Evolutionary conservation across 148 eudicot species (phyloP).

Genomic region (Amaranthus palmeri): DNA sequence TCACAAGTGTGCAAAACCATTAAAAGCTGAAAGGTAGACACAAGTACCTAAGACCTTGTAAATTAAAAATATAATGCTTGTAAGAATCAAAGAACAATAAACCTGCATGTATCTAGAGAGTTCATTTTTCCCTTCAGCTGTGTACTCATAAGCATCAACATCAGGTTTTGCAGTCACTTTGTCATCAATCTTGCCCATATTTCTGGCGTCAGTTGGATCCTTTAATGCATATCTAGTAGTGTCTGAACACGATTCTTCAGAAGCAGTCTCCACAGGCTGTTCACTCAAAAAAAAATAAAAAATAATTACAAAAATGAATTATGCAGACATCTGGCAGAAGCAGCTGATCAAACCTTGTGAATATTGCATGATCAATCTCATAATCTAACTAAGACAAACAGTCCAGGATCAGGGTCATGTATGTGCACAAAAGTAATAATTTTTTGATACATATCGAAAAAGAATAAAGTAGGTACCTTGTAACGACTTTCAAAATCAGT

Average conservation of each 20-base stretch:
- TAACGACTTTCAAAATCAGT: constrained; percentile 4
- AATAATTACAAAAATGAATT: constrained; percentile 5
- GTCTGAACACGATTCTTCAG: constrained; percentile 34
- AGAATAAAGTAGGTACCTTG: constrained; percentile 14
- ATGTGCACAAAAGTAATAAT: constrained; percentile 3
- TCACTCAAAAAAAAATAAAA: constrained; percentile 6
- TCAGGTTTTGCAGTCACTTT: constrained; percentile 16
- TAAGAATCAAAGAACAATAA: neutral
- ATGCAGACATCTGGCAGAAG: neutral
- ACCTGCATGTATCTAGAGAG: constrained; percentile 16
- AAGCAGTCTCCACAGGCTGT: constrained; percentile 19
- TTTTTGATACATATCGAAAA: neutral
- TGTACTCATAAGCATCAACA: constrained; percentile 11
- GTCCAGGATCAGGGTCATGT: constrained; percentile 2
- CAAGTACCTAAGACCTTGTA: neutral
- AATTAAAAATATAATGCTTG: constrained; percentile 13
- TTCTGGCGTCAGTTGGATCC: constrained; percentile 15
- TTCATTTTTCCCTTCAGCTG: constrained; percentile 17
- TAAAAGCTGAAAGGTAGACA: neutral
- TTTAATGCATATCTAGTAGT: constrained; percentile 19
- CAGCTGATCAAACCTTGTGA: neutral
- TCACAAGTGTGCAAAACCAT: neutral
- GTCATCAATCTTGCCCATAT: constrained; percentile 11
- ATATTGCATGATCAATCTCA: neutral
- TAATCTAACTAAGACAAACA: neutral